These are phyloP conservation scores for Scenedesmus sp. DNA, from an alignment of 163 green algal genomes.

Conservation along the genomic window DNA sequence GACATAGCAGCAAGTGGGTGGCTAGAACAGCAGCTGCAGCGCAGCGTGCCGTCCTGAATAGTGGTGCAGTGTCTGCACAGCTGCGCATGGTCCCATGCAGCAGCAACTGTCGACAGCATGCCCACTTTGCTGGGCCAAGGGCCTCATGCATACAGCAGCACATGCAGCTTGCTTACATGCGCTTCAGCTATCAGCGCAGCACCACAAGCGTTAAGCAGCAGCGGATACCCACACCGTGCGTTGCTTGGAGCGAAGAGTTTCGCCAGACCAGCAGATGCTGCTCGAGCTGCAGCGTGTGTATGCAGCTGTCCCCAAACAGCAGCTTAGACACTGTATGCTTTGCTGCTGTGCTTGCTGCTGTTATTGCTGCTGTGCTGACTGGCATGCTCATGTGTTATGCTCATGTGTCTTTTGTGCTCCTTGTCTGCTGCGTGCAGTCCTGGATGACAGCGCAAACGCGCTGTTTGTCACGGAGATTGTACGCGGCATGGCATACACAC, in stretches of 20 bases:
- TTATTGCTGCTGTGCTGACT: not conserved
- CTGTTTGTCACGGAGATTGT: conserved; percentile 96
- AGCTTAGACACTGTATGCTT: not conserved
- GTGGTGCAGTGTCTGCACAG: not conserved
- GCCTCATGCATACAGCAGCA: not conserved
- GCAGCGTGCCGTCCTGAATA: not conserved
- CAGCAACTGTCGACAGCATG: not conserved
- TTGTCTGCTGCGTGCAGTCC: conserved; percentile 25
- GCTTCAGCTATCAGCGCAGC: not conserved
- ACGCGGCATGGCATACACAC: conserved; percentile 89
- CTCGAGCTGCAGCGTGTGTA: not conserved
- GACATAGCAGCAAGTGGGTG: conserved; percentile 61
- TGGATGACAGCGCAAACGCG: conserved; percentile 77
- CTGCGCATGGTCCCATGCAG: not conserved
- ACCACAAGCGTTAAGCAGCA: not conserved
- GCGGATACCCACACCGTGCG: too few relatives aligned
- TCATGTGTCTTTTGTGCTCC: not conserved
- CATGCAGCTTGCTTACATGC: not conserved
- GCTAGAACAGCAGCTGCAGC: not conserved
- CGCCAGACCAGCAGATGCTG: not conserved
- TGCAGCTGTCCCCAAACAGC: not conserved
- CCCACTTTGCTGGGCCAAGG: not conserved
- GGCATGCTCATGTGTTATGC: not conserved
- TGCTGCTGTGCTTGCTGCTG: not conserved
- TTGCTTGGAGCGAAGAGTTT: not conserved